These are phyloP conservation scores for Cucurbita argyrosperma DNA, from an alignment of 306 rosid species.

Conservation along the genomic window DNA sequence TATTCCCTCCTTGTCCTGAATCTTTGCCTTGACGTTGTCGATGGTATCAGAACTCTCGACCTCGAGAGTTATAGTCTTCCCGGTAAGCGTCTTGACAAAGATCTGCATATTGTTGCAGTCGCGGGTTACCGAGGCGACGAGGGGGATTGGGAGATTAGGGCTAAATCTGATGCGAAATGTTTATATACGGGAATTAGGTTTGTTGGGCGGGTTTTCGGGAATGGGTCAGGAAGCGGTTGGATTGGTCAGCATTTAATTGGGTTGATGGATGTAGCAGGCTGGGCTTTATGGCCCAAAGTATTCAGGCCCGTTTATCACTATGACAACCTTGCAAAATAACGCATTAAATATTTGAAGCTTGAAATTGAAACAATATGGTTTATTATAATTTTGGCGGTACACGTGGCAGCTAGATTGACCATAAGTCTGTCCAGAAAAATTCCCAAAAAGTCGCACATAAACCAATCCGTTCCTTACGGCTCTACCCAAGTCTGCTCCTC, in stretches of 20 bases:
- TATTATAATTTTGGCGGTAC: neutral
- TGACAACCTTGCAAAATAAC: too few relatives aligned
- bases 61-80: constrained; percentile 58
- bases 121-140: neutral
- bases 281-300: neutral
- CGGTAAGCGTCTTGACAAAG: constrained; percentile 54
- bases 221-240: too few relatives aligned
- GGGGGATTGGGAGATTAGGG: neutral
- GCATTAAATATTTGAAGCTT: too few relatives aligned
- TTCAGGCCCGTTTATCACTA: neutral
- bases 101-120: constrained; percentile 28
- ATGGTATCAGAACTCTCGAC: constrained; percentile 55
- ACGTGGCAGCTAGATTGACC: neutral
- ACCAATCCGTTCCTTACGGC: neutral
- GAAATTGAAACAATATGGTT: too few relatives aligned
- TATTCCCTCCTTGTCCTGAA: constrained; percentile 54
- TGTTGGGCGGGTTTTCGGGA: neutral
- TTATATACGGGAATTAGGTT: neutral
- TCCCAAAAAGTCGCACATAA: neutral
- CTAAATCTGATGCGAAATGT: neutral
- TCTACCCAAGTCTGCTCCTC: too few relatives aligned
- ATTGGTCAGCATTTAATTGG: too few relatives aligned
- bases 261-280: too few relatives aligned
- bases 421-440: too few relatives aligned
- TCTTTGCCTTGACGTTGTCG: constrained; percentile 53